A percentile compares a stretch with the other conserved stretches of the same genome.
Evolutionary conservation across 805 yeast species (phyloP).

Genomic region (Ogataea pignaliae): DNA sequence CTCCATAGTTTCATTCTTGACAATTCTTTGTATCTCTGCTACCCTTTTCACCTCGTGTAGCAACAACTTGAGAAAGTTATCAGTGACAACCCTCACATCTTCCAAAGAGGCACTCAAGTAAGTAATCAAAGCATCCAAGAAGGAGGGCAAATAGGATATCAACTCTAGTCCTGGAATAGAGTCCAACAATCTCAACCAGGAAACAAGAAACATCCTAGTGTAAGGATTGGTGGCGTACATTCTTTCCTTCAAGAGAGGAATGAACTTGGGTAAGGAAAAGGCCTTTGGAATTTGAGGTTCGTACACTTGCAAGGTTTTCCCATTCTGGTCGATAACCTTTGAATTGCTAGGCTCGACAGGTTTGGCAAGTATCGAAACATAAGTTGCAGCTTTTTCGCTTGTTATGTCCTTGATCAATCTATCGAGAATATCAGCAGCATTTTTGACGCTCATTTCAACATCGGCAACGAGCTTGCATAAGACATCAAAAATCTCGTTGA

Average conservation of each 20-base stretch:
- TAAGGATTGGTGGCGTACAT: conserved; percentile 91
- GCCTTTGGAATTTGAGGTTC: conserved; percentile 59
- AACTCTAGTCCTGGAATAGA: conserved; percentile 90
- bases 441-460: conserved; percentile 84
- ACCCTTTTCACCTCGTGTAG: conserved; percentile 77
- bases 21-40: conserved; percentile 58
- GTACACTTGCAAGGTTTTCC: conserved; percentile 56
- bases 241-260: conserved; percentile 86
- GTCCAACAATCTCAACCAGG: conserved; percentile 90
- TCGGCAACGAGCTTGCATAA: conserved; percentile 87
- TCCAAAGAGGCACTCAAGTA: conserved; percentile 79
- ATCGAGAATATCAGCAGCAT: conserved; percentile 92
- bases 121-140: conserved; percentile 75
- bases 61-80: conserved; percentile 66
- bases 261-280: conserved; percentile 79
- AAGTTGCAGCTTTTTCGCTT: conserved; percentile 87
- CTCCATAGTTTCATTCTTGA: conserved; percentile 28
- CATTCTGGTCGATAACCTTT: conserved; percentile 49
- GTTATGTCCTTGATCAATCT: conserved; percentile 90
- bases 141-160: conserved; percentile 82
- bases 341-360: conserved; percentile 36
- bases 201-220: conserved; percentile 84
- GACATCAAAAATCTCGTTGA: conserved; percentile 93
- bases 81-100: conserved; percentile 85
- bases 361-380: conserved; percentile 60